Conservation (phyloP, 1,284 basidiomycete species). For the Sanghuangporus weigelae region DNA sequence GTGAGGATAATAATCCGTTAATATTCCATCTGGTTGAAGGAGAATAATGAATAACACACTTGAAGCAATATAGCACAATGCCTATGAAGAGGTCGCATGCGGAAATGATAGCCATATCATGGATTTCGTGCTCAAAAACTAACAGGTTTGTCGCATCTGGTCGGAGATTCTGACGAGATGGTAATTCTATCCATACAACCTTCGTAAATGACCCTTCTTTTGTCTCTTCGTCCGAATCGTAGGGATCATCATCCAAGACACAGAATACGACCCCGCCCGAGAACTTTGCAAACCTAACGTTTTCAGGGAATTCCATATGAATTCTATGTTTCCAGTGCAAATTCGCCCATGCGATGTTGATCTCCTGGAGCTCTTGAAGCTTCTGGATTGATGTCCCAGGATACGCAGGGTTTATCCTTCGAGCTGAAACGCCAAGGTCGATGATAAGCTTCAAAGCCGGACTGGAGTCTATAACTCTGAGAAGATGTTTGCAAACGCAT, state of each 20-base stretch:
- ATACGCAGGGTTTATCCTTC: too few species aligned
- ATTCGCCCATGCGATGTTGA: not conserved
- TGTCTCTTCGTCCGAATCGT: not conserved
- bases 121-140: not conserved
- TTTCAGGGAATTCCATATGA: not conserved
- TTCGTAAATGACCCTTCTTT: not conserved
- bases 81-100: not conserved
- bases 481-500: too few species aligned
- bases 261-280: not conserved
- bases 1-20: not conserved
- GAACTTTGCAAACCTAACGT: not conserved
- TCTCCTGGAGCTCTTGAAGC: not conserved
- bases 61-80: not conserved
- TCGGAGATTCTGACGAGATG: not conserved
- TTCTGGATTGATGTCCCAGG: not conserved
- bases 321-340: not conserved
- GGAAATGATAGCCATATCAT: not conserved
- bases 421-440: too few species aligned
- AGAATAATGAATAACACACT: not conserved
- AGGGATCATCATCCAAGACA: not conserved
- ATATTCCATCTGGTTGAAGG: not conserved
- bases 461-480: too few species aligned
- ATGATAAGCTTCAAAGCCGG: too few species aligned
- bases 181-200: not conserved
- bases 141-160: not conserved